These are phyloP conservation scores for Sporothrix variecibatus DNA, from an alignment of 2,329 filamentous ascomycete genomes.

Conservation along the genomic window DNA sequence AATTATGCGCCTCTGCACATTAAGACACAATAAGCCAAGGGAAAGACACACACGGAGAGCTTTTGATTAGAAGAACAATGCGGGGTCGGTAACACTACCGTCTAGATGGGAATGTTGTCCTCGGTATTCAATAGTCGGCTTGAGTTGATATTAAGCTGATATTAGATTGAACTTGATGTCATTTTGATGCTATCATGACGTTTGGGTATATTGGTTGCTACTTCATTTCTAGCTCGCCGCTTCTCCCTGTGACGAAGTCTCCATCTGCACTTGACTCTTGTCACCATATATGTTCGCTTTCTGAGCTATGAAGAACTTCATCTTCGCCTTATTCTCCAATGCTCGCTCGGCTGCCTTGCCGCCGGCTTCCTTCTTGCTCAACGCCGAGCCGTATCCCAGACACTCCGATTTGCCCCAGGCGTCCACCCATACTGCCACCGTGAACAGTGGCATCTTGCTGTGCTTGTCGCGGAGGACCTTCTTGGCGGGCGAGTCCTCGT, in stretches of 20 bases:
- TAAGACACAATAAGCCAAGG: not conserved
- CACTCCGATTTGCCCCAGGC: constrained; percentile 67
- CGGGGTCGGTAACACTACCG: not conserved
- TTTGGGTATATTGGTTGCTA: not conserved
- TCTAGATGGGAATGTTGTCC: not conserved
- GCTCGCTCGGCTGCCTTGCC: constrained; percentile 65
- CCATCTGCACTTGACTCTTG: not conserved
- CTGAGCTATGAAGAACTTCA: constrained; percentile 51
- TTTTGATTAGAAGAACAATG: not conserved
- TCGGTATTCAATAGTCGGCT: not conserved
- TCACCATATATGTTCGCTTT: constrained; percentile 45
- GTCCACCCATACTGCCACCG: constrained; percentile 64
- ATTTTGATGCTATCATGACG: not conserved
- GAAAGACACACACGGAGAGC: not conserved
- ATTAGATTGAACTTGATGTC: not conserved
- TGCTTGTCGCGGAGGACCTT: constrained; percentile 54
- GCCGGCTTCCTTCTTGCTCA: constrained; percentile 70
- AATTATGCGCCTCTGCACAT: not conserved
- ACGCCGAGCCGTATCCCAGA: constrained; percentile 64
- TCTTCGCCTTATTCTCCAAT: constrained; percentile 66
- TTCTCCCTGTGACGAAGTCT: not conserved
- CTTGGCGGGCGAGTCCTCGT: constrained; percentile 57
- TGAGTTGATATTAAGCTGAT: not conserved
- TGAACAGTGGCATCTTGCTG: constrained; percentile 58
- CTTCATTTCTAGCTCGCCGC: not conserved